Base-by-base conservation (phyloP, 768 basidiomycete genomes). In the Suillus variegatus region DNA sequence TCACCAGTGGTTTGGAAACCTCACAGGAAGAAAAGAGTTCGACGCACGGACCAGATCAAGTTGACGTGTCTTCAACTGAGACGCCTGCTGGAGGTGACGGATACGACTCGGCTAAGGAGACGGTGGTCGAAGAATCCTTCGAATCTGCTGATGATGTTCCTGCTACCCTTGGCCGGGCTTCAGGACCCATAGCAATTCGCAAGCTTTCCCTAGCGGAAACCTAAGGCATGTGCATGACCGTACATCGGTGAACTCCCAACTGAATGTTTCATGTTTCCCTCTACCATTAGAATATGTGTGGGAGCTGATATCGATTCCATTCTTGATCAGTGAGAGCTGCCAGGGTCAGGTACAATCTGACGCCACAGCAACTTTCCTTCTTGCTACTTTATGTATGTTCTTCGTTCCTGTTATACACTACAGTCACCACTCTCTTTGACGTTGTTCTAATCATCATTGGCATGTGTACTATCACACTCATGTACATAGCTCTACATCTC, bases 151-250 rank as follows among this genome's bases (percentile, higher is more conserved):
- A 72, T 40, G 69, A 73, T 32, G 56, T 67, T 25, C 66, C 70
- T 13, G 69, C 69, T 3, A 77, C 75, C 3, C 49, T 75, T 47
- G 73, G 75, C 56, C 75, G 72, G 60, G 68, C 76, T 51, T 61
- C 69, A 43, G 75, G 76, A 60, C 16, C 41, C 6, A 20, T 4
- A 20, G 41, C n/a, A 7, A 32, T 32, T 43, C 25, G 18, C 41
- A 32, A 20, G 18, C 25, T 60, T 32, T 32, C 41, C 12, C 12
- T 8, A 13, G 41, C 25, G 18, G 58, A 43, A 18, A 58, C 41
- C 41, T 43, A 43, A 60, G 58, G 58, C 6, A 60, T 60, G 58
- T 60, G 18, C 12, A n/a, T 60, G 41, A 28, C 41, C 5, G 12
- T 43, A 51, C 14, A 18, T 28, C 6, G 18, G 10, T 20, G 41